phyloP scores from a whole-genome alignment of 2,329 filamentous ascomycete species.

The Ceratocystis papillata region DNA sequence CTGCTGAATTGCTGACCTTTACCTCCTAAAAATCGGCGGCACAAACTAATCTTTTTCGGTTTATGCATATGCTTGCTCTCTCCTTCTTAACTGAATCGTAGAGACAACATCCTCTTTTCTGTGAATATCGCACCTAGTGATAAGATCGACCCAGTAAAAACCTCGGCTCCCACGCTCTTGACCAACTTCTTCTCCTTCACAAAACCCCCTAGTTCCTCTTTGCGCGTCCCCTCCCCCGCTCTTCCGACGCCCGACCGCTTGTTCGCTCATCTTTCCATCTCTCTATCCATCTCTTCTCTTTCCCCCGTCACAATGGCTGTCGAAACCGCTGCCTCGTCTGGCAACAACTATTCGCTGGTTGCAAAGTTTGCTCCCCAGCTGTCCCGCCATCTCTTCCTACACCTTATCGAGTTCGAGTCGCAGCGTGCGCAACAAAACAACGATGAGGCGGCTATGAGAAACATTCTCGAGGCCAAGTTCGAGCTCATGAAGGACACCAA shows the following conservation, averaged over 20 bases:
- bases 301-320: conserved; percentile 22
- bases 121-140: neutral
- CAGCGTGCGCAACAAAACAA: conserved; percentile 69
- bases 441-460: conserved; percentile 46
- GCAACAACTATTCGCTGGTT: conserved; percentile 25
- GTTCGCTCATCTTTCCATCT: neutral
- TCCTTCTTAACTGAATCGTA: conserved; percentile 17
- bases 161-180: conserved; percentile 7
- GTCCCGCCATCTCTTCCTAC: conserved; percentile 93
- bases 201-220: neutral
- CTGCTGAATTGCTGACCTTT: neutral
- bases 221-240: neutral
- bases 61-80: neutral
- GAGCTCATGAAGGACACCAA: conserved; percentile 81
- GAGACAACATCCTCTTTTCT: neutral
- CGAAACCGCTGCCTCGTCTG: conserved; percentile 19
- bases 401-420: conserved; percentile 82
- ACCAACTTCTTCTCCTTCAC: neutral
- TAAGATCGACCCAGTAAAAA: conserved; percentile 9
- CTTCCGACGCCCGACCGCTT: neutral
- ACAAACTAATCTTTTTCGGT: neutral
- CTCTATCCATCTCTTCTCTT: neutral
- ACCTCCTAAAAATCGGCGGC: neutral
- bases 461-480: conserved; percentile 79
- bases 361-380: conserved; percentile 75